Evolutionary conservation across 441 rosid species (phyloP), one percentile per base, ranked within the genome.

Genomic region (Macaranga tanarius): DNA sequence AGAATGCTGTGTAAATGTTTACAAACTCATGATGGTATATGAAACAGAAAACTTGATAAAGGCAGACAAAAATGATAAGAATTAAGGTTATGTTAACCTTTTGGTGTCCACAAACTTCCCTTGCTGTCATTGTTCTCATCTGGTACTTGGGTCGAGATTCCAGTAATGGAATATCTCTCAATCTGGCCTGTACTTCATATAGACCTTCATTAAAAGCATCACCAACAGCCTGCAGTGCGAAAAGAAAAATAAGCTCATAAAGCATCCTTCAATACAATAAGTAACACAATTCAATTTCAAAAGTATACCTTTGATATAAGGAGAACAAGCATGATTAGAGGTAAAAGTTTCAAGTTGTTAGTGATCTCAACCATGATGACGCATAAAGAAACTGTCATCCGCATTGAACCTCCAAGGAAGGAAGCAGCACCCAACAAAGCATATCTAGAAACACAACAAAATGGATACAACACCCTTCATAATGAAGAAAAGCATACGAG

Each of bases 391-490:
- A 96, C 99, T 17, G 99, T 96, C 95, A 96, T 93, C 73, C 99
- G 86, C 98, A 93, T 93, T 69, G 98, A 95, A 77, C 99, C 99
- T 40, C 98, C 97, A 74, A 96, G 98, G 85, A 96, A 93, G 54
- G 98, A 90, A 87, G 99, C 99, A 79, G 97, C 99, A 78, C 99
- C 99, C 67, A 93, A 85, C 74, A 96, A 77, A 70, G 99, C 99
- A 86, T 96, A 96, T 45, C 99, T 95, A 78, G 45, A 73, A 72
- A 77, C 67, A 52, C 70, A 77, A 44, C 65, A 82, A 73, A 54
- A 78, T n/a, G 67, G 28, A 75, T 34, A 62, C 26, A 67, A 34
- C 62, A 71, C 66, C 75, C 31, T 78, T 73, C 22, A 76, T 77
- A 73, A 69, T 65, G 38, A 71, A 67, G 15, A 26, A 44, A 44